These are phyloP conservation scores for Ananas comosus DNA, from an alignment of 176 grass and related monocot genomes.

Conservation along the genomic window DNA sequence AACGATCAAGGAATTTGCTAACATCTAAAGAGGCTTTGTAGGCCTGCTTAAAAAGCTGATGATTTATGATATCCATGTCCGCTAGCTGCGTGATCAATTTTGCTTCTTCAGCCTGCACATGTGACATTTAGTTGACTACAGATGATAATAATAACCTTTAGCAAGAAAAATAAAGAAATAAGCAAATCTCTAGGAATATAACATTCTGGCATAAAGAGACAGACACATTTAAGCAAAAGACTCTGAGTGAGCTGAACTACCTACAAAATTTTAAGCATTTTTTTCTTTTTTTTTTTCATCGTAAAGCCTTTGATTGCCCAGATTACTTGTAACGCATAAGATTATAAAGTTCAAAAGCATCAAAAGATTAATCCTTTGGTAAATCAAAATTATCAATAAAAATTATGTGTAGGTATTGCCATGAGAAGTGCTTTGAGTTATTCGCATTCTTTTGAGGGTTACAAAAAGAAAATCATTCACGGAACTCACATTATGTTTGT, in stretches of 20 bases:
- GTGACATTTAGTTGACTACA: neutral
- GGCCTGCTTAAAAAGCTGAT: conserved; percentile 75
- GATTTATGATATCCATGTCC: conserved; percentile 76
- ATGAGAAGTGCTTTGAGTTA: neutral
- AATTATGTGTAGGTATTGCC: neutral
- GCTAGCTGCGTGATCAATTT: conserved; percentile 76
- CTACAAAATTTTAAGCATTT: too few relatives aligned
- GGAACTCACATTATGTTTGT: conserved; percentile 18
- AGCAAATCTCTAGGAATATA: neutral
- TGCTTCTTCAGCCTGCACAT: conserved; percentile 77
- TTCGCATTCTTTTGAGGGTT: neutral
- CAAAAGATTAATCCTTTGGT: too few relatives aligned
- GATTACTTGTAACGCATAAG: too few relatives aligned
- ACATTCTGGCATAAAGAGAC: too few relatives aligned
- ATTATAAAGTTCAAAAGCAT: too few relatives aligned
- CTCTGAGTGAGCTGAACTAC: too few relatives aligned
- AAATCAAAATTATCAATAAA: too few relatives aligned
- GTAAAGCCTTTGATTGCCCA: too few relatives aligned
- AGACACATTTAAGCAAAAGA: too few relatives aligned
- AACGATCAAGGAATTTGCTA: conserved; percentile 60
- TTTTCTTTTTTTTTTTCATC: too few relatives aligned
- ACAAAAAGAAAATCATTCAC: neutral
- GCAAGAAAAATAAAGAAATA: neutral
- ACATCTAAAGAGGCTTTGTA: conserved; percentile 66
- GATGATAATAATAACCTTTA: conserved; percentile 12